Base-by-base conservation (phyloP, 169 alveolate species). In the Plasmodium inui region DNA sequence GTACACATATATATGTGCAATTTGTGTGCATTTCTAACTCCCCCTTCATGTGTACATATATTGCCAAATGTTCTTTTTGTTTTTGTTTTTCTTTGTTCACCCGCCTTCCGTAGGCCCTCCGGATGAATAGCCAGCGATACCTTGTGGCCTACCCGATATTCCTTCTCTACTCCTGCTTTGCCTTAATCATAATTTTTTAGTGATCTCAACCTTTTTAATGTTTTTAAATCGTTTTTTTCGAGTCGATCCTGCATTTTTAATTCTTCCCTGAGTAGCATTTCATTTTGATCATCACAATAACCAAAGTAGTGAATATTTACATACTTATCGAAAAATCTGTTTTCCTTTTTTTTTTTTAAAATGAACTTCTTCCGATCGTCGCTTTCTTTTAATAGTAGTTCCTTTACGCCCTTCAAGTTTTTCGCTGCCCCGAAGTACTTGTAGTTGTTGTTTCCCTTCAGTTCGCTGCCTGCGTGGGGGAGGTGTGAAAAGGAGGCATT, bases 361-460 rank as follows among this genome's bases (percentile, higher is more conserved):
- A 67, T 26, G n/a, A 80, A 34, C 50, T 89, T 61, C 19, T 80
- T 89, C 57, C 90, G 76, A 32, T 95, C 97, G 8, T 79, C 94
- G 67, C 86, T 96, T 80, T 96, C 98, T 92, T 97, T 96, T 37
- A 93, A 95, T 94, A 98, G 96, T 79, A 98, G 96, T 92, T 98
- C 99, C 41, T 98, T 95, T 10, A 98, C 99, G 32, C 99, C 98
- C 3, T 99, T 99, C 41, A 98, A 97, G 82, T 98, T 97, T 96
- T 98, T 98, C 9, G 99, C 99, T 3, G 99, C 99, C 2, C 99
- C 99, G 88, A 97, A 98, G 95, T 98, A 98, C 78, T 96, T 96
- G 96, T 98, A 98, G 67, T 98, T 99, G 71, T 97, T 98, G 30
- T 96, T 93, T 76, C 98, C 98, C 83, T 96, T 97, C 39, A 97